A percentile compares a stretch with the other conserved stretches of the same genome.
Conservation (phyloP, 2,329 filamentous ascomycete genomes). For the Fonsecaea erecta region DNA sequence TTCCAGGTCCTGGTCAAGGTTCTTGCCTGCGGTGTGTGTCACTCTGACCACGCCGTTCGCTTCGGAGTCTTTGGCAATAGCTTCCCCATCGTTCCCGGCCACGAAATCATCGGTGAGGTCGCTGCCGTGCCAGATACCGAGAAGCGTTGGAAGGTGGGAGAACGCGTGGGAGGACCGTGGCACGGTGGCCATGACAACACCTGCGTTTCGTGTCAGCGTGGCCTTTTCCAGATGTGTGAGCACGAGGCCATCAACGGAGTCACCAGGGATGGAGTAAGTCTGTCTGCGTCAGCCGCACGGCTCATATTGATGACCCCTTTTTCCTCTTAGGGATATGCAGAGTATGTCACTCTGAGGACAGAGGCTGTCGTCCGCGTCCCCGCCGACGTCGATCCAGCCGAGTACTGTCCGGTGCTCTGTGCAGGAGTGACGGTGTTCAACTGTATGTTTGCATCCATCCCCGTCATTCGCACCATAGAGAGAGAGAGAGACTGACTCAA, state of each 20-base stretch:
- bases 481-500: neutral
- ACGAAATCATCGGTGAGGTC: conserved; percentile 72
- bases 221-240: conserved; percentile 71
- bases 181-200: conserved; percentile 63
- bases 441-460: conserved; percentile 28
- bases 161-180: conserved; percentile 71
- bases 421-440: conserved; percentile 60
- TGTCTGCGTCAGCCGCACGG: neutral
- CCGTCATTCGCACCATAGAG: neutral
- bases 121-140: conserved; percentile 64
- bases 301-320: neutral
- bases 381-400: conserved; percentile 51
- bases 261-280: conserved; percentile 58
- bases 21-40: conserved; percentile 73
- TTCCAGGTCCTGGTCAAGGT: conserved; percentile 65
- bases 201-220: conserved; percentile 67
- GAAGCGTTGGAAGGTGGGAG: conserved; percentile 64
- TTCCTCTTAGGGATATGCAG: conserved; percentile 56
- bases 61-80: conserved; percentile 58
- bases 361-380: conserved; percentile 55
- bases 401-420: conserved; percentile 55
- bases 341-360: conserved; percentile 46
- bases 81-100: conserved; percentile 69
- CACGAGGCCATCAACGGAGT: conserved; percentile 68
- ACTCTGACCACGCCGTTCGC: conserved; percentile 60